These are phyloP conservation scores for Colletotrichum abscissum DNA, from an alignment of 2,329 filamentous ascomycete species.

Conservation along the genomic window DNA sequence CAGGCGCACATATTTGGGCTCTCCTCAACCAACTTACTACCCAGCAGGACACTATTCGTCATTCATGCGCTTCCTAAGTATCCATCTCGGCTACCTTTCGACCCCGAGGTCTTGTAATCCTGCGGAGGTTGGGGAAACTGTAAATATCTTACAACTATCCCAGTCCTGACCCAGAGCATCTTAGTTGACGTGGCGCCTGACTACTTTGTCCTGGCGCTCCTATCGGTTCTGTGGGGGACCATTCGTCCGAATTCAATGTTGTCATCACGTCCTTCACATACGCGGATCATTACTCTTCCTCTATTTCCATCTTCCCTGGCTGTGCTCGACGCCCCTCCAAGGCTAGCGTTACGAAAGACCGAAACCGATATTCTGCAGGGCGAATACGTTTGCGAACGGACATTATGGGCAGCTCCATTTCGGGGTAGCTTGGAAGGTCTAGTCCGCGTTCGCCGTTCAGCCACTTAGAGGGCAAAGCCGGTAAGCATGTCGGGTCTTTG, in stretches of 20 bases:
- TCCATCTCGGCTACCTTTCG: background rate
- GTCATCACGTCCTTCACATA: background rate
- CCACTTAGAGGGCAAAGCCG: background rate
- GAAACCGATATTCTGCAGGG: slow-evolving; percentile 11
- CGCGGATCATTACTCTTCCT: slow-evolving; percentile 10
- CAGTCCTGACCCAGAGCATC: background rate
- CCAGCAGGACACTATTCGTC: background rate
- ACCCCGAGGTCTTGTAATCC: background rate
- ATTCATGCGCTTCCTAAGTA: background rate
- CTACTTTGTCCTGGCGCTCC: background rate
- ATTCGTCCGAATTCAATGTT: slow-evolving; percentile 26
- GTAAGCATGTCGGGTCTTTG: background rate
- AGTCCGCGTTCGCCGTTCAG: background rate
- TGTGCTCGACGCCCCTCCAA: background rate
- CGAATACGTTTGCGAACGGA: background rate
- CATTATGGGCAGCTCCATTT: background rate
- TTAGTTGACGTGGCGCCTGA: background rate
- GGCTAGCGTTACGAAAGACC: background rate
- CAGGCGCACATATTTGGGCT: slow-evolving; percentile 6
- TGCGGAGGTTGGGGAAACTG: too few relatives aligned
- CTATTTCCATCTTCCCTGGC: background rate
- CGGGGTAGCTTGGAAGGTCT: background rate
- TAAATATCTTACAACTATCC: background rate
- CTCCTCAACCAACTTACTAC: background rate
- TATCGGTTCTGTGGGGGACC: slow-evolving; percentile 14